Percentiles rank a stretch among this genome's conserved stretches.
Evolutionary conservation across 106 monocot species (phyloP).

Genomic region (Dendrobium catenatum): DNA sequence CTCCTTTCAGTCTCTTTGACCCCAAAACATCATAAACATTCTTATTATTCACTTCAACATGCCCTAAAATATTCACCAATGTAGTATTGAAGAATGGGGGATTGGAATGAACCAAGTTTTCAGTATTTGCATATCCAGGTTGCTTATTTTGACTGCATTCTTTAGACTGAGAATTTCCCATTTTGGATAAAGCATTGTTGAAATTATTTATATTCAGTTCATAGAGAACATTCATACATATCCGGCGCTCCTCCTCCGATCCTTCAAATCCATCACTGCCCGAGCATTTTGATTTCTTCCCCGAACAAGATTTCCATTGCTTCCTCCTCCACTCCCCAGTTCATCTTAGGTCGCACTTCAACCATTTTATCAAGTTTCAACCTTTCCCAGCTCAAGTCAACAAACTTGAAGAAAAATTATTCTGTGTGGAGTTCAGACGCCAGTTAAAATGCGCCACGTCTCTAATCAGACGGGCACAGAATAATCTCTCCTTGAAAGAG

Average conservation of each 20-base stretch:
- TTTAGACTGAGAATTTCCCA: not conserved
- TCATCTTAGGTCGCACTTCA: not conserved
- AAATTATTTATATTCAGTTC: not conserved
- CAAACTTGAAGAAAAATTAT: too few relatives aligned
- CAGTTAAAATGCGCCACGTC: too few relatives aligned
- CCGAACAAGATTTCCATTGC: slow-evolving; percentile 41
- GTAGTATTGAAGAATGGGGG: not conserved
- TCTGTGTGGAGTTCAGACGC: too few relatives aligned
- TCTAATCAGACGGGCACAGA: too few relatives aligned
- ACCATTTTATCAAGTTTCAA: slow-evolving; percentile 10
- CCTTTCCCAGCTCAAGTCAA: too few relatives aligned
- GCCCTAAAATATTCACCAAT: too few relatives aligned
- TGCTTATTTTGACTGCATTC: not conserved
- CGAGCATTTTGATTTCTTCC: slow-evolving; percentile 17
- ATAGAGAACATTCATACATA: slow-evolving; percentile 44
- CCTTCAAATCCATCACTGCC: slow-evolving; percentile 25
- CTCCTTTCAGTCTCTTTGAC: too few relatives aligned
- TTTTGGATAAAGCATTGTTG: not conserved
- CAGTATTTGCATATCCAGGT: not conserved
- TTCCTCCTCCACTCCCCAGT: slow-evolving; percentile 15
- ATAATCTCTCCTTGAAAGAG: too few relatives aligned
- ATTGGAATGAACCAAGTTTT: not conserved
- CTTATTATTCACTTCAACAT: too few relatives aligned
- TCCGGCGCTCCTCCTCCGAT: slow-evolving; percentile 37
- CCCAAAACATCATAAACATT: too few relatives aligned